Conservation (phyloP, 306 rosid species). For the Lathyrus tuberosus region DNA sequence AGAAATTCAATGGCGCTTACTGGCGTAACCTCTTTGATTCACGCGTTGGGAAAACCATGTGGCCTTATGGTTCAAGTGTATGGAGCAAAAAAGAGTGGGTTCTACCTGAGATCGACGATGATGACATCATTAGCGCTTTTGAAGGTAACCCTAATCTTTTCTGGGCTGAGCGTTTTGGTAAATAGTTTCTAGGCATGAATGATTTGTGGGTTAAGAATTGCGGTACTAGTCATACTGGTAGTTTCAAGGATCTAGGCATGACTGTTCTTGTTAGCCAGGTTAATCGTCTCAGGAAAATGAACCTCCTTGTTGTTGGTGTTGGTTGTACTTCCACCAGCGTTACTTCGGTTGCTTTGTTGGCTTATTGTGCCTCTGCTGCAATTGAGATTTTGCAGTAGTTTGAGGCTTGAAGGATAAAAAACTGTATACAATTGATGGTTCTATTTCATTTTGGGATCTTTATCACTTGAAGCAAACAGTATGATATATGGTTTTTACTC, state of each 20-base stretch:
- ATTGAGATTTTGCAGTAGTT: slow-evolving; percentile 78
- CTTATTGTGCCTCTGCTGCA: slow-evolving; percentile 74
- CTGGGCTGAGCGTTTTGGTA: slow-evolving; percentile 92
- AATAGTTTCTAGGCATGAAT: slow-evolving; percentile 66
- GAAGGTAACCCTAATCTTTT: slow-evolving; percentile 84
- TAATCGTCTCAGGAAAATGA: slow-evolving; percentile 66
- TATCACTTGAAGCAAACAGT: too few relatives aligned
- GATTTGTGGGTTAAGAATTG: slow-evolving; percentile 93
- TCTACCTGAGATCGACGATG: slow-evolving; percentile 69
- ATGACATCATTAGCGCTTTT: slow-evolving; percentile 73
- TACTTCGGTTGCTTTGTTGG: slow-evolving; percentile 78
- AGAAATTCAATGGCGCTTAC: slow-evolving; percentile 66
- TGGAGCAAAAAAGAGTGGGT: too few relatives aligned
- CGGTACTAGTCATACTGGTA: slow-evolving; percentile 81
- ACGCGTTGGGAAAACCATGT: slow-evolving; percentile 72
- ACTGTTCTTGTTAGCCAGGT: slow-evolving; percentile 89
- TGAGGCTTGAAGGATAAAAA: slow-evolving; percentile 82
- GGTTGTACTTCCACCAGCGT: slow-evolving; percentile 87
- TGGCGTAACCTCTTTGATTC: slow-evolving; percentile 86
- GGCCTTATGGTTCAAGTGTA: slow-evolving; percentile 94
- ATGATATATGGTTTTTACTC: too few relatives aligned
- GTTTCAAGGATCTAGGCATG: slow-evolving; percentile 87
- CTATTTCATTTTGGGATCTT: too few relatives aligned
- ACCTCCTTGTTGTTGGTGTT: slow-evolving; percentile 71
- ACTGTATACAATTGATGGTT: too few relatives aligned